Conservation (phyloP, 371 early-diverging fungal species). For the Apophysomyces variabilis region DNA sequence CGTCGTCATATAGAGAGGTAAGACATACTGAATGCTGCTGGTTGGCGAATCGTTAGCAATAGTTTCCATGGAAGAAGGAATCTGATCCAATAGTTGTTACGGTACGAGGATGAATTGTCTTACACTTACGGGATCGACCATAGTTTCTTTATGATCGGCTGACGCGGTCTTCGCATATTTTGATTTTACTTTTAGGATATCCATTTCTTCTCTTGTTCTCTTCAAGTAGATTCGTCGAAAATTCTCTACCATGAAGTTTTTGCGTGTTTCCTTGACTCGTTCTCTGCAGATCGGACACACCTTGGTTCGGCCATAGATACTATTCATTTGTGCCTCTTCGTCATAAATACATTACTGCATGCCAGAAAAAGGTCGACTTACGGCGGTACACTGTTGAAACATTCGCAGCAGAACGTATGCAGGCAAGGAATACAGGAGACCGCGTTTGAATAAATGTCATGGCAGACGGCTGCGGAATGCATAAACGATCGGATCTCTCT, state of each 20-base stretch:
- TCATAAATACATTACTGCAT: not conserved
- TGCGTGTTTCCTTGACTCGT: not conserved
- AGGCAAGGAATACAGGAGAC: slow-evolving; percentile 32
- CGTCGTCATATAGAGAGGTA: no score
- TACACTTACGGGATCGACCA: no score
- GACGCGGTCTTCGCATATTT: not conserved
- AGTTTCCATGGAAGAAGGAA: no score
- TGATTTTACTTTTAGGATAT: not conserved
- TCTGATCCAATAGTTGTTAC: no score
- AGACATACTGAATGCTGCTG: no score
- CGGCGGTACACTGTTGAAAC: slow-evolving; percentile 10
- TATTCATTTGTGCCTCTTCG: not conserved
- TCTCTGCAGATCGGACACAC: slow-evolving; percentile 29
- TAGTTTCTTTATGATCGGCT: not conserved
- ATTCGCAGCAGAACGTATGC: slow-evolving; percentile 27
- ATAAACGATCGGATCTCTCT: not conserved
- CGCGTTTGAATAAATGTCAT: slow-evolving; percentile 26
- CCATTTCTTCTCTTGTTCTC: not conserved
- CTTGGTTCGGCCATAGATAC: not conserved
- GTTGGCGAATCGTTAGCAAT: no score
- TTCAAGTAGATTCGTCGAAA: slow-evolving; percentile 18
- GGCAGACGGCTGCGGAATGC: slow-evolving; percentile 24
- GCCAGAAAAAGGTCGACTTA: not conserved
- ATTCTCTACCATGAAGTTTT: slow-evolving; percentile 24
- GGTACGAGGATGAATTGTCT: no score